Evolutionary conservation across 2,329 filamentous ascomycete genomes (phyloP).

Genomic region (Colletotrichum brevisporum): DNA sequence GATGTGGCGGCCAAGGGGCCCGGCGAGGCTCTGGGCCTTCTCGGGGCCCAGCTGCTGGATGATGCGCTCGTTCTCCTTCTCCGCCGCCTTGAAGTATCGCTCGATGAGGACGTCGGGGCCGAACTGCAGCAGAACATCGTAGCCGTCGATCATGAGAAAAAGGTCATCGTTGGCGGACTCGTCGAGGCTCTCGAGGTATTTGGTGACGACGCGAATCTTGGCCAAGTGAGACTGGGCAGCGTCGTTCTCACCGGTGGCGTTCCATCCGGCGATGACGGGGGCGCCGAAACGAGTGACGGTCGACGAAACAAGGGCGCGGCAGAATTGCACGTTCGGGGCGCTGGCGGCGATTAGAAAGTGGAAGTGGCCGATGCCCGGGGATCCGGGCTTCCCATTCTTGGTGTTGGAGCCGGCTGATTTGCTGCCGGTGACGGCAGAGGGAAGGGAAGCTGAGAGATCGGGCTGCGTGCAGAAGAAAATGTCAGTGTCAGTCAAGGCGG

Average conservation of each 20-base stretch:
- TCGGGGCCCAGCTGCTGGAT: constrained; percentile 62
- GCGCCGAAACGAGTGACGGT: constrained; percentile 54
- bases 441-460: constrained; percentile 38
- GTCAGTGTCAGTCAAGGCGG: constrained; percentile 33
- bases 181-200: constrained; percentile 51
- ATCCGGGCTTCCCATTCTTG: constrained; percentile 23
- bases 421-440: constrained; percentile 25
- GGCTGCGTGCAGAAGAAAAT: constrained; percentile 26
- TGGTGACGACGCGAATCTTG: constrained; percentile 54
- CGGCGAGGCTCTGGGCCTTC: constrained; percentile 47
- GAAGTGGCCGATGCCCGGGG: constrained; percentile 43
- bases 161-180: constrained; percentile 66
- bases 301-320: constrained; percentile 56
- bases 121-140: constrained; percentile 76
- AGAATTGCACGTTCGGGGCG: constrained; percentile 52
- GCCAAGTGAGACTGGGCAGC: constrained; percentile 55
- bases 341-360: constrained; percentile 57
- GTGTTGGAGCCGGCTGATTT: constrained; percentile 25
- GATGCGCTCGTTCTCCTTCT: constrained; percentile 67
- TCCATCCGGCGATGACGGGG: constrained; percentile 56
- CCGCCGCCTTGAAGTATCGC: constrained; percentile 70
- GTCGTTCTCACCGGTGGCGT: constrained; percentile 52
- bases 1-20: constrained; percentile 54
- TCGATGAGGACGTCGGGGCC: constrained; percentile 73
- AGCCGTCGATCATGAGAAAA: constrained; percentile 73